Percentiles rank a stretch among this genome's conserved stretches.
Evolutionary conservation across 164 flowering plant species (phyloP).

Genomic region (Tetrastigma voinierianum): DNA sequence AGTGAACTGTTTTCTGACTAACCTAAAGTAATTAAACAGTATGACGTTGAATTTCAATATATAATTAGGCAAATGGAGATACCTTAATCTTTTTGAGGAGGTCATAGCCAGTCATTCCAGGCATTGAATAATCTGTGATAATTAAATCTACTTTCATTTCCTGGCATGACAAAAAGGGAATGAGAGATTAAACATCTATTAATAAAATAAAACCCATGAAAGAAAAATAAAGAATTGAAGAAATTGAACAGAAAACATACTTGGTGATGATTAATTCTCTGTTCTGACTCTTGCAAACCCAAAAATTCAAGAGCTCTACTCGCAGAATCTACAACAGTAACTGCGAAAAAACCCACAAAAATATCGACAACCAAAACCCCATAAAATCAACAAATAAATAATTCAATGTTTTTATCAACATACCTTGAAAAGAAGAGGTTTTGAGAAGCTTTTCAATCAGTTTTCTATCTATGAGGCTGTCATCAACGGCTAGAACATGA

Average conservation of each 20-base stretch:
- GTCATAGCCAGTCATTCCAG: constrained; percentile 56
- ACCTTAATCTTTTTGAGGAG: constrained; percentile 49
- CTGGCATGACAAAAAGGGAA: constrained; percentile 5
- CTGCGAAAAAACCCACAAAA: constrained; percentile 17
- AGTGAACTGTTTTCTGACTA: background rate
- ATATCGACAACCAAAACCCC: background rate
- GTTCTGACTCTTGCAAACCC: constrained; percentile 28
- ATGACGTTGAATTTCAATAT: background rate
- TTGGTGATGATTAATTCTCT: constrained; percentile 13
- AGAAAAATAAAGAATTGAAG: background rate
- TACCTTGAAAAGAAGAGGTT: no score
- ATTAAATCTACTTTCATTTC: constrained; percentile 36
- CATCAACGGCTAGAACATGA: no score
- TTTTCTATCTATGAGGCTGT: no score
- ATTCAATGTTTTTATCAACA: no score
- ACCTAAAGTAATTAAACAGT: no score
- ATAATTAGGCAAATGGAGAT: background rate
- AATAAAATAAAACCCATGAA: background rate
- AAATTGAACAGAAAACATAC: constrained; percentile 2
- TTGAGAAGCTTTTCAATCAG: no score
- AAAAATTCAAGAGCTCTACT: constrained; percentile 42
- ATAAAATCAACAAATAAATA: no score
- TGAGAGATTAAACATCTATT: background rate
- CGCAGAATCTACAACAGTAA: constrained; percentile 49
- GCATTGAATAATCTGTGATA: constrained; percentile 54